These are phyloP conservation scores for Parascedosporium putredinis DNA, from an alignment of 2,329 filamentous ascomycete genomes.

Conservation along the genomic window DNA sequence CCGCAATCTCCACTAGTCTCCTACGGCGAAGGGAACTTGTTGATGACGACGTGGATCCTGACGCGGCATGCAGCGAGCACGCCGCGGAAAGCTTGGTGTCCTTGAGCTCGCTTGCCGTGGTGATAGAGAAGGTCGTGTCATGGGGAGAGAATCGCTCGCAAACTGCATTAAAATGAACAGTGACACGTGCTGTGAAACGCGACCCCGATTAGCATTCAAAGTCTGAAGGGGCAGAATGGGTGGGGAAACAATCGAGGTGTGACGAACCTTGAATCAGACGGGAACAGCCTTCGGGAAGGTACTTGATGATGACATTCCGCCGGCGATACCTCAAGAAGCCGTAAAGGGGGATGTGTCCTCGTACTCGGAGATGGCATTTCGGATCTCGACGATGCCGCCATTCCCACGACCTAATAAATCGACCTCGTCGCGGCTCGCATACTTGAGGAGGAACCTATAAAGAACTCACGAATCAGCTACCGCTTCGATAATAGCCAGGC, in stretches of 20 bases:
- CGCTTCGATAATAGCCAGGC: not conserved
- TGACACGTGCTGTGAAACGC: slow-evolving; percentile 58
- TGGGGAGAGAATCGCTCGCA: slow-evolving; percentile 71
- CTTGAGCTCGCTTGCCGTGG: slow-evolving; percentile 65
- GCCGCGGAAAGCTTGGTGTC: slow-evolving; percentile 81
- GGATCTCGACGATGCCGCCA: slow-evolving; percentile 75
- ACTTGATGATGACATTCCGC: slow-evolving; percentile 85
- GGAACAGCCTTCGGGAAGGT: slow-evolving; percentile 82
- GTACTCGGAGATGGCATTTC: slow-evolving; percentile 66
- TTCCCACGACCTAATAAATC: slow-evolving; percentile 66
- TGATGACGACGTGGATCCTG: slow-evolving; percentile 75
- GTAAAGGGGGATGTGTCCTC: slow-evolving; percentile 77
- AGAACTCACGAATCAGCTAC: not conserved
- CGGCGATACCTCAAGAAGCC: slow-evolving; percentile 84
- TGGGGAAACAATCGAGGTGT: slow-evolving; percentile 8
- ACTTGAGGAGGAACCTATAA: slow-evolving; percentile 85
- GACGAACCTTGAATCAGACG: slow-evolving; percentile 78
- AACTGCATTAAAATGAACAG: slow-evolving; percentile 58
- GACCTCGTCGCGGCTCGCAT: slow-evolving; percentile 79
- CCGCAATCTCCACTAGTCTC: slow-evolving; percentile 84
- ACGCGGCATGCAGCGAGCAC: slow-evolving; percentile 81
- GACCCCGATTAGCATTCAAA: slow-evolving; percentile 6
- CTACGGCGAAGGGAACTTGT: slow-evolving; percentile 67
- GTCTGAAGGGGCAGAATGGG: too few relatives aligned
- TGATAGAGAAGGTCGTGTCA: slow-evolving; percentile 73